Evolutionary conservation across 768 basidiomycete genomes (phyloP), one percentile per base, ranked within the genome.

Genomic region (Trametes sanguinea): DNA sequence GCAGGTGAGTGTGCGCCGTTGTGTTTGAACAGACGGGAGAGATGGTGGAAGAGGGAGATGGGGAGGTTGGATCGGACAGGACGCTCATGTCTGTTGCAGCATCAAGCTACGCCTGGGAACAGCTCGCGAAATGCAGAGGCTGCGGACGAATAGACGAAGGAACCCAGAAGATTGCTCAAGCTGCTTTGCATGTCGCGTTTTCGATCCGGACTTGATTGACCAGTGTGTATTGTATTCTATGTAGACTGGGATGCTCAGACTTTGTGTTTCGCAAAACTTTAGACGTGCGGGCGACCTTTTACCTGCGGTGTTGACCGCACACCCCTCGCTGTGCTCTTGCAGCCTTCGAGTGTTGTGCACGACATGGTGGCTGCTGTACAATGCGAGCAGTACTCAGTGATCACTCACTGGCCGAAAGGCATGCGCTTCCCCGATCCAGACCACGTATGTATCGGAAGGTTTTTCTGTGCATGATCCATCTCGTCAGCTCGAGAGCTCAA

Each of bases 1-100:
- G 66, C 87, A 92, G 84, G 92, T 90, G 56, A 61, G 76, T 63
- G 46, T 22, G 22, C 22, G 22, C 22, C 22, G 33, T 30, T 29
- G 3, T 33, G 22, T 22, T 22, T 22, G 22, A 22, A 22, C 22
- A 22, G 22, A 22, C 22, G 22, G 22, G 22, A 22, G 32, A 29
- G 16, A 17, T 30, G 54, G 40, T 4, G n/a, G 42, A 16, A 13
- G 10, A 29, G 35, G 53, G 37, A 17, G 50, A 7, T 14, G n/a
- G 17, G 37, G 14, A 42, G 45, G 17, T 3, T 2, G n/a, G 7
- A 2, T 46, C 35, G 22, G 45, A 54, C 11, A 42, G 13, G 8
- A n/a, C 16, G n/a, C 2, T 33, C 11, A 7, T 46, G 11, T 22
- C 22, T 35, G 1, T 2, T 50, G 22, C 29, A 64, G 63, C 63